Evolutionary conservation across 371 early-diverging fungal genomes (phyloP).

Genomic region (Choanephora cucurbitarum): DNA sequence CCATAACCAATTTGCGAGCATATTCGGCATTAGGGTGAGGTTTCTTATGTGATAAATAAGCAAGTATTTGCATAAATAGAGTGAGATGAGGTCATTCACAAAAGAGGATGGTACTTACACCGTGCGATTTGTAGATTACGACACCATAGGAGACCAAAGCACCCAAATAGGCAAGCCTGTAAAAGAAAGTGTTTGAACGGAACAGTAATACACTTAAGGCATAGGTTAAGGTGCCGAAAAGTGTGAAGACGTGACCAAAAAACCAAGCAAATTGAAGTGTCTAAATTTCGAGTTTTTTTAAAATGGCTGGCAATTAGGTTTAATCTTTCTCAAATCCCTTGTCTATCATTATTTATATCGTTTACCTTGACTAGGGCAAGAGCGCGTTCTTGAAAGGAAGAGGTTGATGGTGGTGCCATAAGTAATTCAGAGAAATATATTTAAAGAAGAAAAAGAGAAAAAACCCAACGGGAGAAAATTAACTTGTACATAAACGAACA

Average conservation of each 20-base stretch:
- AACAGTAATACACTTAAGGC: constrained; percentile 35
- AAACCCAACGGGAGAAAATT: background rate
- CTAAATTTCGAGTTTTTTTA: constrained; percentile 30
- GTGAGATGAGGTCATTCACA: constrained; percentile 25
- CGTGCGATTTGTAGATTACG: constrained; percentile 85
- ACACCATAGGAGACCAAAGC: constrained; percentile 82
- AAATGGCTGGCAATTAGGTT: background rate
- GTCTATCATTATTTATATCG: background rate
- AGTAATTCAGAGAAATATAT: constrained; percentile 1
- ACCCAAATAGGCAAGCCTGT: constrained; percentile 69
- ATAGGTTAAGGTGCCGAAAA: constrained; percentile 39
- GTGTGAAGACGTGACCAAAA: constrained; percentile 43
- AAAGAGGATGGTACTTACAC: constrained; percentile 53
- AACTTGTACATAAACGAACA: background rate
- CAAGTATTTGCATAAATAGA: background rate
- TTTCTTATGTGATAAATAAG: constrained; percentile 33
- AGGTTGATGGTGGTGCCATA: constrained; percentile 31
- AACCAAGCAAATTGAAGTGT: constrained; percentile 68
- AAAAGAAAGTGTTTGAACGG: constrained; percentile 38
- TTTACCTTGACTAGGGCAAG: constrained; percentile 25
- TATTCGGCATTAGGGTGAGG: constrained; percentile 67
- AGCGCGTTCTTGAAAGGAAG: constrained; percentile 27
- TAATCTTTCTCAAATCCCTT: background rate
- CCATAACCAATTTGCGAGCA: constrained; percentile 70
- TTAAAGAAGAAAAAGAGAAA: constrained; percentile 1